Percentiles rank a stretch among this genome's conserved stretches.
Evolutionary conservation across 768 basidiomycete genomes (phyloP).

Genomic region (Pulveroboletus frians): DNA sequence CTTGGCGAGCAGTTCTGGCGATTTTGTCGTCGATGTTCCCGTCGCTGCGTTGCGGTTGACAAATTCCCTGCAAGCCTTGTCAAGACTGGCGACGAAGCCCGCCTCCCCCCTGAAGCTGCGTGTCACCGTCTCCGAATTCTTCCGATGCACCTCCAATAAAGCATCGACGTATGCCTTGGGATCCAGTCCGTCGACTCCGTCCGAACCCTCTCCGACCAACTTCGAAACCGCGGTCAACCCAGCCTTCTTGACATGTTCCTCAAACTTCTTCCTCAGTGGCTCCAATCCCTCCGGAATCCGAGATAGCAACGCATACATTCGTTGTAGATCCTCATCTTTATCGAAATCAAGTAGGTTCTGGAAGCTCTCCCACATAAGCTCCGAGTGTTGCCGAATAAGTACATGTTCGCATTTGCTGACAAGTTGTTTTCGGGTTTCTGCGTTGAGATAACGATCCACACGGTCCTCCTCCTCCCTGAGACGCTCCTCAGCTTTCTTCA

Average conservation of each 20-base stretch:
- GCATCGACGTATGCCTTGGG: slow-evolving; percentile 95
- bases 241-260: slow-evolving; percentile 90
- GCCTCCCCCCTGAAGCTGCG: slow-evolving; percentile 89
- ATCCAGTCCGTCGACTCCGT: slow-evolving; percentile 61
- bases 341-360: slow-evolving; percentile 86
- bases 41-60: slow-evolving; percentile 92
- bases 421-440: slow-evolving; percentile 77
- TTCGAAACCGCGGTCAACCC: slow-evolving; percentile 80
- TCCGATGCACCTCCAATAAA: slow-evolving; percentile 83
- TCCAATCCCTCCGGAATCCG: slow-evolving; percentile 89
- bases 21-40: slow-evolving; percentile 76
- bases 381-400: slow-evolving; percentile 81
- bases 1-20: slow-evolving; percentile 88
- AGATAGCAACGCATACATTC: slow-evolving; percentile 91
- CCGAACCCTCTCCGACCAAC: slow-evolving; percentile 50
- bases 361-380: slow-evolving; percentile 90
- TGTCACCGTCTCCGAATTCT: slow-evolving; percentile 84
- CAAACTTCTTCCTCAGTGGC: slow-evolving; percentile 86
- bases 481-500: slow-evolving; percentile 91
- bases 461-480: slow-evolving; percentile 92
- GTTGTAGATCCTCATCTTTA: slow-evolving; percentile 89
- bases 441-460: slow-evolving; percentile 90
- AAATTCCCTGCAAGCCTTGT: slow-evolving; percentile 93
- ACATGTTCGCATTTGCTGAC: slow-evolving; percentile 85
- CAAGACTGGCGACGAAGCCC: slow-evolving; percentile 89